Evolutionary conservation across 345 rosid species (phyloP), one percentile per base, ranked within the genome.

Genomic region (Nephelium lappaceum): DNA sequence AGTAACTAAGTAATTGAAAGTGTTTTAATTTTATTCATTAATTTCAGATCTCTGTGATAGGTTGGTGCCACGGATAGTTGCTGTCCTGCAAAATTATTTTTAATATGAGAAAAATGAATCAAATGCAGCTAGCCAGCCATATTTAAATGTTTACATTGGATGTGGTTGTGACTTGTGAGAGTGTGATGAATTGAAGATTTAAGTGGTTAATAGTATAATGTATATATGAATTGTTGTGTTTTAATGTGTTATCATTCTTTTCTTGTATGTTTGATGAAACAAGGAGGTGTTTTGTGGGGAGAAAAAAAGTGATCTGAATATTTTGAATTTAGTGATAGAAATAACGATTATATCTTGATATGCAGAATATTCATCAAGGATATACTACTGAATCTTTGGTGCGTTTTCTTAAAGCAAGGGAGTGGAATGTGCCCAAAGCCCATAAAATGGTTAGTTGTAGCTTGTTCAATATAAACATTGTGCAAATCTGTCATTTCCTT

Each of bases 401-500:
- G 19, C 94, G 94, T 15, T 92, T 92, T 82, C 86, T 92, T 38
- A 90, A 87, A 82, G 94, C 94, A n/a, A 88, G 97, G 81, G 97
- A 92, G 23, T 81, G 93, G 83, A 89, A 86, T 88, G 90, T 89
- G 78, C 61, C 82, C 74, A 90, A 92, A 84, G 94, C 97, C 69
- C 90, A 90, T 82, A 88, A 82, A 84, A 92, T 92, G 97, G 97
- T 92, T 74, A 72, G 89, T 77, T n/a, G 39, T 38, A 21, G 51
- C 77, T 38, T 11, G 31, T 36, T 71, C 19, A 11, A n/a, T 72
- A 24, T 66, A 61, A 66, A 31, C 25, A 27, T 38, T 27, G 64
- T 69, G 60, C 41, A 18, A n/a, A 31, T 10, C 39, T 45, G 0
- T 60, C 4, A 6, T 39, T n/a, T 18, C 55, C 69, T 57, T 9